Percentiles rank a stretch among this genome's conserved stretches.
phyloP scores from a whole-genome alignment of 2,329 filamentous ascomycete genomes.

The Colletotrichum destructivum region DNA sequence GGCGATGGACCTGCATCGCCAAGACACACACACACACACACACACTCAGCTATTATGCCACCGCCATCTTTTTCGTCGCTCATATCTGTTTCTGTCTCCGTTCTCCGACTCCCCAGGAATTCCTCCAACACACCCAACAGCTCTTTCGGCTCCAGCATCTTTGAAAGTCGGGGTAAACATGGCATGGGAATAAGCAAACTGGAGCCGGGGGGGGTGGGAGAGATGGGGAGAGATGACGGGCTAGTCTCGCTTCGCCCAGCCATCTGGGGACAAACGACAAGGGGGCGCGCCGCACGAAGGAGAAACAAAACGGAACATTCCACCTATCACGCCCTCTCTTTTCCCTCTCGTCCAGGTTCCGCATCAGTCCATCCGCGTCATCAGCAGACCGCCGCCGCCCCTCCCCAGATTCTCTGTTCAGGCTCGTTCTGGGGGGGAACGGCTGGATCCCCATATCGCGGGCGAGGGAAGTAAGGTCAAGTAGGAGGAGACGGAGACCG shows the following conservation, averaged over 20 bases:
- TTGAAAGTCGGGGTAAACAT: constrained; percentile 19
- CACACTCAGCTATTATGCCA: not conserved
- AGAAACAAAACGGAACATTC: constrained; percentile 30
- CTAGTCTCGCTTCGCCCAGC: constrained; percentile 33
- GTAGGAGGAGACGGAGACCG: constrained; percentile 27
- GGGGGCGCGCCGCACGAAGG: constrained; percentile 27
- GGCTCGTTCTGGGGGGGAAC: not conserved
- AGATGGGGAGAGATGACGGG: constrained; percentile 1
- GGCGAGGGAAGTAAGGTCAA: constrained; percentile 14
- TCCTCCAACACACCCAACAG: constrained; percentile 3
- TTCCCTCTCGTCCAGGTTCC: constrained; percentile 4
- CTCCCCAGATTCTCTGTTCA: constrained; percentile 1
- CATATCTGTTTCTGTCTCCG: too few relatives aligned
- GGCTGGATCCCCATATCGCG: not conserved
- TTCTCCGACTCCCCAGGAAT: not conserved
- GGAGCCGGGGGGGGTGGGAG: too few relatives aligned
- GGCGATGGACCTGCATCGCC: constrained; percentile 35
- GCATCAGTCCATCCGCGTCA: constrained; percentile 21
- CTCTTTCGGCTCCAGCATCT: not conserved
- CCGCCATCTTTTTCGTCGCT: too few relatives aligned
- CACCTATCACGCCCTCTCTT: constrained; percentile 31
- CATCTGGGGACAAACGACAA: constrained; percentile 36
- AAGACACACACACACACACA: constrained; percentile 9
- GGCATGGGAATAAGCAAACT: constrained; percentile 11
- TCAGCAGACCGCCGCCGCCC: constrained; percentile 22